Conservation (phyloP, 2,329 filamentous ascomycete species). For the Aspergillus unguis region DNA sequence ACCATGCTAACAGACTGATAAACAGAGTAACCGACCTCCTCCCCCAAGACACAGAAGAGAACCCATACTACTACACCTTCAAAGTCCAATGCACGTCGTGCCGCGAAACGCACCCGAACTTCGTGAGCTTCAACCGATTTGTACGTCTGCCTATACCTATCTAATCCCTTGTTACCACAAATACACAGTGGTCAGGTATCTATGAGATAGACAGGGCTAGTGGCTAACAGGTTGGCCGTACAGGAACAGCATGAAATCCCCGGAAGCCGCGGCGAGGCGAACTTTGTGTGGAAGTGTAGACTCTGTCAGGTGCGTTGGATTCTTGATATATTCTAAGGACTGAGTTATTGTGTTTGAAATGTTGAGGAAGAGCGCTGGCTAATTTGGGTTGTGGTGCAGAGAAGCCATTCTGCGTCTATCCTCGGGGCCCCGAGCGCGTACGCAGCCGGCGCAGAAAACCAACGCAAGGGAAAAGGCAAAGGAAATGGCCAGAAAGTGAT, state of each 20-base stretch:
- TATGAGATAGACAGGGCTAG: not conserved
- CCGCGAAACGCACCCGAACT: slow-evolving; percentile 83
- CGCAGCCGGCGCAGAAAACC: slow-evolving; percentile 21
- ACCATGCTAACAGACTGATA: too few relatives aligned
- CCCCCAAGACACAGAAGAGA: slow-evolving; percentile 74
- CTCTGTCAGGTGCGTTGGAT: slow-evolving; percentile 74
- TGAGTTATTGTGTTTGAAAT: not conserved
- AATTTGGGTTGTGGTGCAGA: slow-evolving; percentile 21
- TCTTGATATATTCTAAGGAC: not conserved
- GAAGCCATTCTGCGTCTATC: slow-evolving; percentile 69
- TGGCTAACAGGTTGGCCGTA: not conserved
- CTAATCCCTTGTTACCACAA: too few relatives aligned
- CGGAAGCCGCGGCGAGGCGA: slow-evolving; percentile 90
- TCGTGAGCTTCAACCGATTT: slow-evolving; percentile 81
- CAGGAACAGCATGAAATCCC: slow-evolving; percentile 89
- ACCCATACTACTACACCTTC: slow-evolving; percentile 95
- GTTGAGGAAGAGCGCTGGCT: not conserved
- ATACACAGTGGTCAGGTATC: not conserved
- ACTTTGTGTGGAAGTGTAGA: slow-evolving; percentile 99
- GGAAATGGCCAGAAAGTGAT: slow-evolving; percentile 75
- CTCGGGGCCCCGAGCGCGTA: slow-evolving; percentile 71
- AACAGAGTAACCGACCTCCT: slow-evolving; percentile 82
- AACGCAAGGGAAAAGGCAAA: slow-evolving; percentile 21
- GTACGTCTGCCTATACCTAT: slow-evolving; percentile 55
- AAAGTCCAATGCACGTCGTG: slow-evolving; percentile 98